Conservation (phyloP, 2,329 filamentous ascomycete species). For the Aspergillus sp. region DNA sequence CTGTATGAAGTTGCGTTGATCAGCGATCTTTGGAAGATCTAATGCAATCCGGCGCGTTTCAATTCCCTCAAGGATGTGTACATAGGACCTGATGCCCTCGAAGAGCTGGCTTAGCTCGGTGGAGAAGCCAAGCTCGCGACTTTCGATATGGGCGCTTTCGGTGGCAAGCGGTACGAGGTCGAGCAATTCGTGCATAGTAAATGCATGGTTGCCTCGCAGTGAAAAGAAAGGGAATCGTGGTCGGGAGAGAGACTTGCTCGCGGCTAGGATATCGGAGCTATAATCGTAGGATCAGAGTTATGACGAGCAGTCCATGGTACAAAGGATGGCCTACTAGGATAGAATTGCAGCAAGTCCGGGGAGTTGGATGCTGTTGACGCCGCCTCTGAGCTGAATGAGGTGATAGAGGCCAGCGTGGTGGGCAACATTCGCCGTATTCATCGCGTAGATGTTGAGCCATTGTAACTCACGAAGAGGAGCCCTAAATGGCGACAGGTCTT, state of each 20-base stretch:
- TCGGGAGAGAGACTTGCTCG: background rate
- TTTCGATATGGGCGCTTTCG: background rate
- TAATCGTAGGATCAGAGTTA: no score
- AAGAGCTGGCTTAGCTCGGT: background rate
- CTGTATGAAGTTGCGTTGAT: background rate
- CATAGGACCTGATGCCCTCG: background rate
- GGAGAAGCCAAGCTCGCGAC: background rate
- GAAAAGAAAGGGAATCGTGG: background rate
- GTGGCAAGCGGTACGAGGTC: background rate
- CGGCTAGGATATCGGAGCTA: background rate
- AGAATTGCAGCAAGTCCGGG: background rate
- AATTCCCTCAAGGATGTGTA: background rate
- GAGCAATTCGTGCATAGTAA: background rate
- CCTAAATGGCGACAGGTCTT: background rate
- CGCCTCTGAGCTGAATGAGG: background rate
- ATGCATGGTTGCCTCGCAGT: background rate
- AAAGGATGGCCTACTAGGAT: background rate
- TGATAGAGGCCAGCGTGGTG: background rate
- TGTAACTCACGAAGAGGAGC: background rate
- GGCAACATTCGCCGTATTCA: background rate
- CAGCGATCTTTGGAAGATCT: background rate
- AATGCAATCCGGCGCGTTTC: background rate
- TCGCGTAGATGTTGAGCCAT: background rate
- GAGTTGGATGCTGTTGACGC: background rate
- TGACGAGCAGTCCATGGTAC: no score